Percentiles rank a stretch among this genome's conserved stretches.
Evolutionary conservation across 2,329 filamentous ascomycete genomes (phyloP).

Genomic region (Microsporum audouinii): DNA sequence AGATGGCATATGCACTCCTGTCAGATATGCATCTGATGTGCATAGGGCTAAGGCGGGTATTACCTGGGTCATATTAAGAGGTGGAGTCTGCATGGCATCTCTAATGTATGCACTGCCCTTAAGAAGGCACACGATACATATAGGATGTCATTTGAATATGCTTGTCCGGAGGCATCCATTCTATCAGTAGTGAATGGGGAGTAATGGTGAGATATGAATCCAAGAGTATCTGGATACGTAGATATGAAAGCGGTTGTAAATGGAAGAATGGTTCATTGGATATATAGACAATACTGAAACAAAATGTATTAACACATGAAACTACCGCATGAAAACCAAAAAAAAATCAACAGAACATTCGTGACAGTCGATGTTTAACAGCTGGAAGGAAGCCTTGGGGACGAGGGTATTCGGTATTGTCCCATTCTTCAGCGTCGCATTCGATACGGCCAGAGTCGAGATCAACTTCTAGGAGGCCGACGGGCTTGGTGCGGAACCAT

Average conservation of each 20-base stretch:
- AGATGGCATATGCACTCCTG: background rate
- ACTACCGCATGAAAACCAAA: background rate
- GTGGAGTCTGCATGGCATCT: background rate
- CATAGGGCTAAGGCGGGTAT: background rate
- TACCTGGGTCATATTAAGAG: background rate
- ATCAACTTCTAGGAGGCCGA: conserved; percentile 33
- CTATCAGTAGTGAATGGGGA: too few species aligned
- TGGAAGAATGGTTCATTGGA: background rate
- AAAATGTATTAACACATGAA: background rate
- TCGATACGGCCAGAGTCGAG: conserved; percentile 31
- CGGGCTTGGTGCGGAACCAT: conserved; percentile 26
- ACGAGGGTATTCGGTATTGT: background rate
- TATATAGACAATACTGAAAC: background rate
- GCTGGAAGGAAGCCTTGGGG: background rate
- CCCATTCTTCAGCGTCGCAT: conserved; percentile 21
- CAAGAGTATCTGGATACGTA: background rate
- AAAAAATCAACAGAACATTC: background rate
- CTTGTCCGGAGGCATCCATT: too few species aligned
- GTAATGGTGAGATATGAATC: too few species aligned
- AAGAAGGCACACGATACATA: background rate
- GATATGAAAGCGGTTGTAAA: background rate
- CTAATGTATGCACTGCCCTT: background rate
- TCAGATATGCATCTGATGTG: background rate
- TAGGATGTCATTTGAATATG: background rate
- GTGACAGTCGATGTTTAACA: background rate